These are phyloP conservation scores for Parmales sp. DNA, from an alignment of 108 stramenopile genomes.

Conservation along the genomic window DNA sequence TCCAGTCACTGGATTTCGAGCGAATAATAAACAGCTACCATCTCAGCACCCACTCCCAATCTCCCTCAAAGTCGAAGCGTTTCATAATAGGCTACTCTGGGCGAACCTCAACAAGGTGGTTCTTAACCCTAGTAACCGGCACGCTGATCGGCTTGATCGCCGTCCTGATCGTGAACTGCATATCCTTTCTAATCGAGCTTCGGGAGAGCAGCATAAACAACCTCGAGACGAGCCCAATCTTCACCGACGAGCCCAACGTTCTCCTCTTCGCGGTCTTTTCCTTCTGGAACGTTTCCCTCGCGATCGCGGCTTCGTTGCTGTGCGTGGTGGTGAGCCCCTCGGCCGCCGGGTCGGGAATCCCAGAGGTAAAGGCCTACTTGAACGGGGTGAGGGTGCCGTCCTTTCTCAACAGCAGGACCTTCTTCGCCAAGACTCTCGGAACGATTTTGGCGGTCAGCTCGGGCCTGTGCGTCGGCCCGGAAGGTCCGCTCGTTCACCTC, in stretches of 20 bases:
- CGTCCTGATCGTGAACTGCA: neutral
- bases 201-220: neutral
- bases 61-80: neutral
- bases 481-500: conserved; percentile 72
- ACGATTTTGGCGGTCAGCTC: conserved; percentile 53
- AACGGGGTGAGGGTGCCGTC: conserved; percentile 55
- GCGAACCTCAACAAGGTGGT: neutral
- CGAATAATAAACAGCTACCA: neutral
- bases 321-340: conserved; percentile 18
- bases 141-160: neutral
- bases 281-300: neutral
- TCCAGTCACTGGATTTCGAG: neutral
- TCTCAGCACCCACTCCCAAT: neutral
- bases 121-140: neutral
- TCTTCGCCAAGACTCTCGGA: conserved; percentile 49
- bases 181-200: neutral
- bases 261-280: neutral
- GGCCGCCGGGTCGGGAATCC: conserved; percentile 62
- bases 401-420: conserved; percentile 19
- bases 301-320: neutral
- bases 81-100: neutral
- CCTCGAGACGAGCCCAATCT: neutral
- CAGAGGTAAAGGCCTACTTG: conserved; percentile 70
- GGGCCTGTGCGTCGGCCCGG: conserved; percentile 62
- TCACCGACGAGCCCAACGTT: neutral